A percentile compares a stretch with the other conserved stretches of the same genome.
Evolutionary conservation across 306 rosid genomes (phyloP).

Genomic region (Benincasa hispida): DNA sequence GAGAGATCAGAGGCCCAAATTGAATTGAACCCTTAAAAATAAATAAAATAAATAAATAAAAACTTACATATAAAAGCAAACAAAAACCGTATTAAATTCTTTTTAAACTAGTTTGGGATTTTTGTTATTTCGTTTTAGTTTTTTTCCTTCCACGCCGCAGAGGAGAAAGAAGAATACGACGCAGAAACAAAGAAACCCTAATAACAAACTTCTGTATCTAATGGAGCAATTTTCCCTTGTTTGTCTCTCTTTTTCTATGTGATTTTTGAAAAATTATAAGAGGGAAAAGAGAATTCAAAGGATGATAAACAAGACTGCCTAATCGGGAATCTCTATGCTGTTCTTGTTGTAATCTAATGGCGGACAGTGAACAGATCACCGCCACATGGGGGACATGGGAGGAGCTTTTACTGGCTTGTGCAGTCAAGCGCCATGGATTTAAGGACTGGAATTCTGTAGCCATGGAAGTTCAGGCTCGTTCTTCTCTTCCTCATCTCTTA

Average conservation of each 20-base stretch:
- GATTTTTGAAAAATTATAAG: not conserved
- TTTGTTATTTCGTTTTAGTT: not conserved
- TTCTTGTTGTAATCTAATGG: slow-evolving; percentile 3
- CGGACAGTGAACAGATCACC: slow-evolving; percentile 5
- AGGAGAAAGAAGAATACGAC: not conserved
- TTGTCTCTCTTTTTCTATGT: not conserved
- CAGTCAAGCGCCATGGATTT: slow-evolving; percentile 69
- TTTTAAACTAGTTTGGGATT: not conserved
- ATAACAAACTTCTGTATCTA: not conserved
- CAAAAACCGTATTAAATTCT: not conserved
- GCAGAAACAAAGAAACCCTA: slow-evolving; percentile 6
- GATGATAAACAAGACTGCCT: not conserved
- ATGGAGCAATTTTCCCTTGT: not conserved
- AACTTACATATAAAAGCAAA: no score
- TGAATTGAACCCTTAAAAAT: not conserved
- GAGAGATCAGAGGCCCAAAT: not conserved
- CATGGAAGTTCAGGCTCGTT: slow-evolving; percentile 46
- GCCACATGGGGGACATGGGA: slow-evolving; percentile 73
- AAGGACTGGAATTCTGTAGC: slow-evolving; percentile 58
- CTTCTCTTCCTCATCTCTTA: slow-evolving; percentile 40
- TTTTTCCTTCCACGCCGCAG: not conserved
- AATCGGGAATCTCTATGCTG: slow-evolving; percentile 1
- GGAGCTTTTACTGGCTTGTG: slow-evolving; percentile 52
- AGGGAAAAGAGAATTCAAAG: not conserved
- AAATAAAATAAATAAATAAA: no score